Base-by-base conservation (phyloP, 2,329 filamentous ascomycete species). In the Boeremia lycopersici region DNA sequence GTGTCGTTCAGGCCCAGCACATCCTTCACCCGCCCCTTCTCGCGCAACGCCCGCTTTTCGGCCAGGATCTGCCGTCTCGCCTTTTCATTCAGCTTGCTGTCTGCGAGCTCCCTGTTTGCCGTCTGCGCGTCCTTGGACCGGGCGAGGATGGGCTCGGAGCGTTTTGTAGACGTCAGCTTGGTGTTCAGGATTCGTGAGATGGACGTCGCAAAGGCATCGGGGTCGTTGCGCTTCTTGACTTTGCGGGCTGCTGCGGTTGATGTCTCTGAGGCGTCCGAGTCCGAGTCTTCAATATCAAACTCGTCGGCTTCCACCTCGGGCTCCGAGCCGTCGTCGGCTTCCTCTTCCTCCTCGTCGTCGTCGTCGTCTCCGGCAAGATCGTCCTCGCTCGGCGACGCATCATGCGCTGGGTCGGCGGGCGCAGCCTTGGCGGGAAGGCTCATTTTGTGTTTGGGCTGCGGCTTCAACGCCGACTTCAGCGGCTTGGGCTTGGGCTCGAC, bases 141-240 rank as follows among this genome's bases (percentile, higher is more conserved):
- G 6, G 93, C 88, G 3, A 99, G 83, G n/a, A 99, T 90, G 0
- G 95, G 95, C 72, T 99, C 95, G 49, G 87, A 83, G 23, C 93
- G 89, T 71, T 91, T 91, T 29, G 89, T 84, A 7, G 85, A 86
- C 1, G 92, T 89, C 9, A 98, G 82, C 77, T 98, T 98, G 5
- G 91, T 93, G 51, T 87, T 87, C 39, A 99, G 83, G 72, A 99
- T 97, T 76, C 95, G 96, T 64, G 90, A 89, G 68, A 99, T 91
- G 45, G 92, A 96, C 1, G 89, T 96, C 23, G 93, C 91, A 75
- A 99, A 98, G 47, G 91, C 92, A 60, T 84, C 81, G 2, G 95
- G 93, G 75, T 99, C 93, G 77, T 96, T 96, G 71, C 93, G 89
- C 78, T 98, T 98, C 12, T 87, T 86, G 68, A 86, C 89, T 65